A percentile compares a stretch with the other conserved stretches of the same genome.
Evolutionary conservation across 768 basidiomycete genomes (phyloP).

Genomic region (Pleurotus eryngii): DNA sequence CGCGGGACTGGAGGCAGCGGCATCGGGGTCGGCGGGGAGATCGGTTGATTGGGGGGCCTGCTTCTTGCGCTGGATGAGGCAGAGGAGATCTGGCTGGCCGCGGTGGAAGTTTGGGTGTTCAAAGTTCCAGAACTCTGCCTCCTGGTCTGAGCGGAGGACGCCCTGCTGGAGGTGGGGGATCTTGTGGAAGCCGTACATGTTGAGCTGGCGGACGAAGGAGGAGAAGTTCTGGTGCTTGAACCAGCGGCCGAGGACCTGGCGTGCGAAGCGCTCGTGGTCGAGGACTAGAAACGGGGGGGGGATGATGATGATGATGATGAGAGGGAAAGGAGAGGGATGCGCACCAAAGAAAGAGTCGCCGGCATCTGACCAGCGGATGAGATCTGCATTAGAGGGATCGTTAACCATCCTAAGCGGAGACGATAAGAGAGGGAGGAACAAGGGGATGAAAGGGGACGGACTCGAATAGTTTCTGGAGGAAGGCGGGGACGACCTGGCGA

Average conservation of each 20-base stretch:
- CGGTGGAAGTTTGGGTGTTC: constrained; percentile 86
- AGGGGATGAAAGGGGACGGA: constrained; percentile 35
- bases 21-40: constrained; percentile 26
- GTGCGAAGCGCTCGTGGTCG: constrained; percentile 87
- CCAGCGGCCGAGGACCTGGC: constrained; percentile 86
- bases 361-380: constrained; percentile 89
- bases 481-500: constrained; percentile 60
- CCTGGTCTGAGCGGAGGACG: constrained; percentile 78
- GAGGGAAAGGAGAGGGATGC: neutral
- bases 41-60: constrained; percentile 34
- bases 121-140: constrained; percentile 89
- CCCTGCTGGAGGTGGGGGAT: constrained; percentile 96
- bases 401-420: constrained; percentile 75
- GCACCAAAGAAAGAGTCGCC: constrained; percentile 93
- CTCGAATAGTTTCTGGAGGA: constrained; percentile 93
- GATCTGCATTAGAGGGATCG: constrained; percentile 73
- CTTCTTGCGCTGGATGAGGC: constrained; percentile 87
- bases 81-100: constrained; percentile 84
- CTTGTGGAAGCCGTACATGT: constrained; percentile 96
- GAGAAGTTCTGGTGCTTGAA: constrained; percentile 98
- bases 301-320: neutral
- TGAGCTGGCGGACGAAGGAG: constrained; percentile 88
- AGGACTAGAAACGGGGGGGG: constrained; percentile 52
- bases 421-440: constrained; percentile 3
- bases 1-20: constrained; percentile 25